Evolutionary conservation across 805 yeast genomes (phyloP).

Genomic region (Ogataea polymorpha): DNA sequence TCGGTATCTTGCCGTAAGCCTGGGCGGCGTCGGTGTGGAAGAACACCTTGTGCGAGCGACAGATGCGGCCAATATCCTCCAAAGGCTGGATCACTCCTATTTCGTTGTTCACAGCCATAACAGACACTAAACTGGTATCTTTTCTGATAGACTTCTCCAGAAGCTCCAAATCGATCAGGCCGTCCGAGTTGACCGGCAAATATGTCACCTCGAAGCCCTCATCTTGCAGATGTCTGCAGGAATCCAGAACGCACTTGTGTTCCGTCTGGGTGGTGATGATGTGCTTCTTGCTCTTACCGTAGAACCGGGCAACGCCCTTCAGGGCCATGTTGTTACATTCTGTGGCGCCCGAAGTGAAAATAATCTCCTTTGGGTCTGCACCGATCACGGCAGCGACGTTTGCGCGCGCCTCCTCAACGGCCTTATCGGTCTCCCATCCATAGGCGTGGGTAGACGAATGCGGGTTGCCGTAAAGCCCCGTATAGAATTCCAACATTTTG

Average conservation of each 20-base stretch:
- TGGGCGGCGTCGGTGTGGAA: conserved; percentile 99
- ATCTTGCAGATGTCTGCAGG: conserved; percentile 90
- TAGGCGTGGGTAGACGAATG: conserved; percentile 96
- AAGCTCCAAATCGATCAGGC: conserved; percentile 73
- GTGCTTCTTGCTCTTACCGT: conserved; percentile 84
- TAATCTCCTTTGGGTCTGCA: conserved; percentile 95
- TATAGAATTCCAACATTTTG: conserved; percentile 78
- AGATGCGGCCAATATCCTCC: conserved; percentile 86
- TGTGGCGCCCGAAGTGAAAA: conserved; percentile 97
- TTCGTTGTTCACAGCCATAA: conserved; percentile 98
- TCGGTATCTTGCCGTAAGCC: conserved; percentile 89
- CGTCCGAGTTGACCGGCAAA: conserved; percentile 77
- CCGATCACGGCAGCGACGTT: conserved; percentile 79
- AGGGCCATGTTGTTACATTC: conserved; percentile 93
- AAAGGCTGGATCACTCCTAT: conserved; percentile 97
- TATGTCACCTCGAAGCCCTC: conserved; percentile 97
- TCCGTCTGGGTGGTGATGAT: conserved; percentile 96
- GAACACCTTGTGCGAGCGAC: conserved; percentile 83
- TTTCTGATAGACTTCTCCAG: conserved; percentile 82
- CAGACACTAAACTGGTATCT: conserved; percentile 84
- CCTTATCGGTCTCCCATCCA: conserved; percentile 98
- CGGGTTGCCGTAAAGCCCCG: conserved; percentile 96
- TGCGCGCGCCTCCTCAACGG: conserved; percentile 81
- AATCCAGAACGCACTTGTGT: conserved; percentile 97
- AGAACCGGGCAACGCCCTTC: conserved; percentile 95